Conservation (phyloP, 2,329 filamentous ascomycete genomes). For the Didymella glomerata region DNA sequence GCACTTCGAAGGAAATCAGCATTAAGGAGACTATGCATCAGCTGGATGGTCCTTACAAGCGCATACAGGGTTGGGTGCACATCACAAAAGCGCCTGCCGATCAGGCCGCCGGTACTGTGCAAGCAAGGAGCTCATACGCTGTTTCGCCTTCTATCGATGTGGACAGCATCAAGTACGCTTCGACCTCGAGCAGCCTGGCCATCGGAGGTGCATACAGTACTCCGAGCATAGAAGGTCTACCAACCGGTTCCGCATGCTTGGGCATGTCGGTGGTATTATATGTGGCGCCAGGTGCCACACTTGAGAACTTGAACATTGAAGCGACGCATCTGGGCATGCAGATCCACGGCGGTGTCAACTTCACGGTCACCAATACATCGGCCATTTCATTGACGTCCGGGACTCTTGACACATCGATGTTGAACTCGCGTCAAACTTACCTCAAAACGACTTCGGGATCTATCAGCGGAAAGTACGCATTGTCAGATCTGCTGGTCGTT, state of each 20-base stretch:
- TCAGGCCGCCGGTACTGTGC: slow-evolving; percentile 50
- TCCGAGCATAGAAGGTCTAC: slow-evolving; percentile 37
- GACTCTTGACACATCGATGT: slow-evolving; percentile 44
- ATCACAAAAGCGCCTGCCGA: slow-evolving; percentile 46
- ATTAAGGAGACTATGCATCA: slow-evolving; percentile 45
- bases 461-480: slow-evolving; percentile 53
- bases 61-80: slow-evolving; percentile 51
- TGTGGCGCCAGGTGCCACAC: slow-evolving; percentile 42
- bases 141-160: slow-evolving; percentile 46
- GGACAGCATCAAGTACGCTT: slow-evolving; percentile 41
- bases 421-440: slow-evolving; percentile 51
- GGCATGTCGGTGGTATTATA: slow-evolving; percentile 51
- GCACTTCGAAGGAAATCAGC: slow-evolving; percentile 31
- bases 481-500: slow-evolving; percentile 53
- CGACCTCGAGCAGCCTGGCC: slow-evolving; percentile 31
- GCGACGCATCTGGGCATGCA: slow-evolving; percentile 52
- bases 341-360: slow-evolving; percentile 44
- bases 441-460: slow-evolving; percentile 53
- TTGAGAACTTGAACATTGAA: slow-evolving; percentile 48
- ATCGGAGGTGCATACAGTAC: slow-evolving; percentile 40
- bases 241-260: slow-evolving; percentile 44
- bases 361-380: slow-evolving; percentile 45
- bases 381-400: slow-evolving; percentile 47
- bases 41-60: slow-evolving; percentile 43
- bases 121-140: slow-evolving; percentile 49